Evolutionary conservation across 352 stramenopile species (phyloP).

Genomic region (Phytophthora niederhauseri): DNA sequence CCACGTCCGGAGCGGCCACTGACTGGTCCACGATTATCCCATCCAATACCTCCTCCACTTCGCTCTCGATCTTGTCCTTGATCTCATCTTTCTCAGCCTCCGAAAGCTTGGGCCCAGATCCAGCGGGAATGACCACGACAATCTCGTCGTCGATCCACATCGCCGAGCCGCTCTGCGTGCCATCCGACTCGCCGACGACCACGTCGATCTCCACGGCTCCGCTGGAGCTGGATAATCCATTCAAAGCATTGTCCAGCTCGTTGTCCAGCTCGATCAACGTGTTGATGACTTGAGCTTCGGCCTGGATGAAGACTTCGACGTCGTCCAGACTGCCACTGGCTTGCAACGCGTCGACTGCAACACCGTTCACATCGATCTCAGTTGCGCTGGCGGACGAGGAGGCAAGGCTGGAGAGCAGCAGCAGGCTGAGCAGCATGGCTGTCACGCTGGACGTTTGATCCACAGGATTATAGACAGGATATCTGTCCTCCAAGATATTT

Average conservation of each 20-base stretch:
- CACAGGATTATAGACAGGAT: too few species aligned
- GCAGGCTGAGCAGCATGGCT: not conserved
- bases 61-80: slow-evolving; percentile 14
- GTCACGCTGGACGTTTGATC: slow-evolving; percentile 3
- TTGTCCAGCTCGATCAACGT: slow-evolving; percentile 24
- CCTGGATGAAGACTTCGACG: slow-evolving; percentile 18
- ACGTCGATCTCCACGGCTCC: slow-evolving; percentile 23
- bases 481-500: not conserved
- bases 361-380: slow-evolving; percentile 17
- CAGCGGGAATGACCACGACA: slow-evolving; percentile 18
- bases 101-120: not conserved
- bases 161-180: not conserved
- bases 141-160: slow-evolving; percentile 23
- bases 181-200: slow-evolving; percentile 9
- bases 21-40: slow-evolving; percentile 16
- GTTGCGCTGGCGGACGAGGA: not conserved
- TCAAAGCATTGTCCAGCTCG: slow-evolving; percentile 11
- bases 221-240: slow-evolving; percentile 13
- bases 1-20: not conserved
- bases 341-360: not conserved
- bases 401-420: slow-evolving; percentile 1
- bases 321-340: slow-evolving; percentile 13
- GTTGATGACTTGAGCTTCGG: slow-evolving; percentile 24
- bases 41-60: slow-evolving; percentile 21
- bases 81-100: not conserved